Evolutionary conservation across 371 early-diverging fungal species (phyloP), one percentile per base, ranked within the genome.

Genomic region (Apophysomyces ossiformis): DNA sequence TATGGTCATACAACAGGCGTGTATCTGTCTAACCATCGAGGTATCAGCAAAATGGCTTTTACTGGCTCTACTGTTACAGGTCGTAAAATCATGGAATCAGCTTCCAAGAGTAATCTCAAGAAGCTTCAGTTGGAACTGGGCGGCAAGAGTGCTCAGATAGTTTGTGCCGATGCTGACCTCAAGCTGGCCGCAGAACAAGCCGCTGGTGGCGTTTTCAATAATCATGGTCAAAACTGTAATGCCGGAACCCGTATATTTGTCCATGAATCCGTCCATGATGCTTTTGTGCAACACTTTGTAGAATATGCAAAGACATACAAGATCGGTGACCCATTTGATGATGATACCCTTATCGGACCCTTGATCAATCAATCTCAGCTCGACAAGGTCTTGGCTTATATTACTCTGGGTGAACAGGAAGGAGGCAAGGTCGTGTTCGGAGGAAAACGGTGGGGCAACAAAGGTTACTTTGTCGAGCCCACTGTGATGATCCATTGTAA

Each of bases 221-320:
- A 95, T 75, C 79, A 87, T 56, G 97, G 97, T 12, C 96, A 96
- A 75, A 88, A 87, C 73, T 96, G 97, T 79, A 92, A 91, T 71
- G 96, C 96, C 5, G 92, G 95, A 43, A 88, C 93, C 1, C 87
- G 95, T 35, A 77, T 96, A 36, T 85, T 90, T 74, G 90, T 96
- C n/a, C 92, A 96, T 61, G 88, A 89, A 58, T 82, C 85, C 4
- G 82, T 95, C n/a, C 84, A 91, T 69, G 88, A 90, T 37, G 69
- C 79, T 43, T 95, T 95, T 60, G 38, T 94, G 57, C 75, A 80
- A 6, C 78, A 77, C 62, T 85, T 95, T 64, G 88, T 87, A 74
- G 83, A 72, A 0, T 83, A 87, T 32, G 79, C 88, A 13, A 79
- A 87, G 69, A 70, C 83, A 37, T 82, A 85, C 54, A 83, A 83